phyloP scores from a whole-genome alignment of 768 basidiomycete genomes.

The Cyathus striatus region DNA sequence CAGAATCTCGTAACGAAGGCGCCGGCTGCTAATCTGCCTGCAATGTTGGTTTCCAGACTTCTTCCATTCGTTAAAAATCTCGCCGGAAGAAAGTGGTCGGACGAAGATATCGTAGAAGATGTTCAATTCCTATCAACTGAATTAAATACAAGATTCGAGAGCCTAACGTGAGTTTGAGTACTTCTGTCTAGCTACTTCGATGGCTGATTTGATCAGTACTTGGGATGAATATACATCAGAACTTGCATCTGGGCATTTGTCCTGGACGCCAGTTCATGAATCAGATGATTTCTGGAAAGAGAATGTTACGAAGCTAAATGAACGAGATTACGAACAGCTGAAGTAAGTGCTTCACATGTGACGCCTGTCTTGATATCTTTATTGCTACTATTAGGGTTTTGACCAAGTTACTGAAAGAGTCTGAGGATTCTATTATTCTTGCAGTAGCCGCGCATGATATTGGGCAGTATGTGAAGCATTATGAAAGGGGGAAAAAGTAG shows the following conservation, averaged over 20 bases:
- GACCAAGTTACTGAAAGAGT: constrained; percentile 64
- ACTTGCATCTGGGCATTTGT: constrained; percentile 81
- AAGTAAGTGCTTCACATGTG: constrained; percentile 45
- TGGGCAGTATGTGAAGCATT: constrained; percentile 91
- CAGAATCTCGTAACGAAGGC: constrained; percentile 91
- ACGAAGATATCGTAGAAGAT: constrained; percentile 94
- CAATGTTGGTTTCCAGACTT: constrained; percentile 86
- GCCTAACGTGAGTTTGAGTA: constrained; percentile 64
- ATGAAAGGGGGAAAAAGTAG: constrained; percentile 89
- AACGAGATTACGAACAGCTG: constrained; percentile 77
- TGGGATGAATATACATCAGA: constrained; percentile 97
- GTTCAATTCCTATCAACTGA: constrained; percentile 85
- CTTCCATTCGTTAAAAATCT: constrained; percentile 86
- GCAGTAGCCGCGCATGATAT: constrained; percentile 93
- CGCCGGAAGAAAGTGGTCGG: constrained; percentile 81
- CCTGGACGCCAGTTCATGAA: constrained; percentile 95
- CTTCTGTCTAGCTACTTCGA: not conserved
- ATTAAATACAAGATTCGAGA: constrained; percentile 79
- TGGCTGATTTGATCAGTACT: constrained; percentile 59
- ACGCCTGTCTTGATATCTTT: not conserved
- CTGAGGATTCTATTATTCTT: constrained; percentile 70
- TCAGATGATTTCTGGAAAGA: constrained; percentile 98
- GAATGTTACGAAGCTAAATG: constrained; percentile 83
- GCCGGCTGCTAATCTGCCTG: constrained; percentile 81
- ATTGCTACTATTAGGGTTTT: constrained; percentile 49